Conservation (phyloP, 495 filamentous ascomycete genomes). For the Tuber umbilicatum region DNA sequence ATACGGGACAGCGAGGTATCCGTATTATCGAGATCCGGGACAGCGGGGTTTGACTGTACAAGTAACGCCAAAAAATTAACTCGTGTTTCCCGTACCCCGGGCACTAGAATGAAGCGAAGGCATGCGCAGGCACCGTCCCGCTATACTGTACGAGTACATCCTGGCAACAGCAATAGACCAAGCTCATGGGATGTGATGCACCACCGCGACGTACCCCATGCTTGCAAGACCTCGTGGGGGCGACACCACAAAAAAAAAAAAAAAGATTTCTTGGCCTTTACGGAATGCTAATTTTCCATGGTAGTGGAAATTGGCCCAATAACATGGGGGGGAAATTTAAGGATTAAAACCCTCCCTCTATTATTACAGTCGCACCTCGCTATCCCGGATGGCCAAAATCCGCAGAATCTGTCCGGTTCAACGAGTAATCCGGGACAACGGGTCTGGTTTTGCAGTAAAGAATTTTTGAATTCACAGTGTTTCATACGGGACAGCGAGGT, state of each 20-base stretch:
- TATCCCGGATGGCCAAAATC: too few species aligned
- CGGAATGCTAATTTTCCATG: conserved; percentile 25
- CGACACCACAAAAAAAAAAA: conserved; percentile 10
- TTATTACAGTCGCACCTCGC: too few species aligned
- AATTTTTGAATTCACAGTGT: too few species aligned
- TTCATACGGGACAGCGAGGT: too few species aligned
- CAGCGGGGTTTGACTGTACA: too few species aligned
- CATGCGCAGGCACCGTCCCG: conserved; percentile 37
- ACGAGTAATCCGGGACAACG: too few species aligned
- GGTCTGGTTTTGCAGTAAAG: too few species aligned
- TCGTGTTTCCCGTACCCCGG: conserved; percentile 35
- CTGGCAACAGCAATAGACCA: conserved; percentile 37
- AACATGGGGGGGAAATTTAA: conserved; percentile 5
- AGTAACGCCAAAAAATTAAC: conserved; percentile 37
- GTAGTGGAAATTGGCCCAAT: conserved; percentile 33
- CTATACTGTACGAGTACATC: too few species aligned
- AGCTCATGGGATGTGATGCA: conserved; percentile 32
- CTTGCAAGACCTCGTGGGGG: conserved; percentile 24
- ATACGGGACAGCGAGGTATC: too few species aligned
- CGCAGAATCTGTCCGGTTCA: too few species aligned
- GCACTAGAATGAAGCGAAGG: conserved; percentile 40
- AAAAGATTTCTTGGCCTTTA: conserved; percentile 22
- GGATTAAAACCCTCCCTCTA: conserved; percentile 13
- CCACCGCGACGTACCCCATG: conserved; percentile 23
- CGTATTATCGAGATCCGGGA: too few species aligned